phyloP scores from a whole-genome alignment of 352 stramenopile species.

The Pythium plurisporium region DNA sequence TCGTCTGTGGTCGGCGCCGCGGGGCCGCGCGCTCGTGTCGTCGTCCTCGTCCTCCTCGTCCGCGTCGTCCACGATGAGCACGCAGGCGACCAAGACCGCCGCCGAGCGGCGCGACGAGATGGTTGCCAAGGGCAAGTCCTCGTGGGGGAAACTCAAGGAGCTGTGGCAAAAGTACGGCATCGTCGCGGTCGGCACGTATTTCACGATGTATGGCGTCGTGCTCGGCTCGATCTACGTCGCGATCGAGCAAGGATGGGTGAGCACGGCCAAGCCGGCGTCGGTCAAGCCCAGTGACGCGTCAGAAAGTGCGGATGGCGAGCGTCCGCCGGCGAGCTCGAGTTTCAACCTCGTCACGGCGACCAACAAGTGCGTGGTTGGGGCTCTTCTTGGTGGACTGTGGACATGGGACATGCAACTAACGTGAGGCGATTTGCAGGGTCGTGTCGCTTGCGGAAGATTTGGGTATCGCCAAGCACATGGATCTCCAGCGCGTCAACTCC shows the following conservation, averaged over 20 bases:
- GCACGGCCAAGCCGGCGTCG: conserved; percentile 39
- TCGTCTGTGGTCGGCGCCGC: conserved; percentile 10
- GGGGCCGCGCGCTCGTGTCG: conserved; percentile 12
- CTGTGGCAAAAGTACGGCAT: conserved; percentile 82
- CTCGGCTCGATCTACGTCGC: conserved; percentile 77
- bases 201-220: conserved; percentile 71
- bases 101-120: conserved; percentile 28
- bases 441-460: conserved; percentile 65
- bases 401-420: background rate
- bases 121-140: conserved; percentile 35
- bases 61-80: conserved; percentile 8
- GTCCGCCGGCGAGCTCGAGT: conserved; percentile 9
- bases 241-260: conserved; percentile 77
- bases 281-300: conserved; percentile 13
- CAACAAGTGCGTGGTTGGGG: conserved; percentile 54
- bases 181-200: conserved; percentile 79
- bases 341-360: conserved; percentile 81
- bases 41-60: conserved; percentile 23
- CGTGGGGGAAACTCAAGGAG: conserved; percentile 62
- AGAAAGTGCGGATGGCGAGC: conserved; percentile 24
- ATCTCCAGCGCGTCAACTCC: conserved; percentile 73
- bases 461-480: conserved; percentile 74
- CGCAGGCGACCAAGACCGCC: conserved; percentile 8
- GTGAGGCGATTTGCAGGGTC: conserved; percentile 30
- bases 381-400: background rate